phyloP scores from a whole-genome alignment of 768 basidiomycete genomes.

The Suillus sp. region DNA sequence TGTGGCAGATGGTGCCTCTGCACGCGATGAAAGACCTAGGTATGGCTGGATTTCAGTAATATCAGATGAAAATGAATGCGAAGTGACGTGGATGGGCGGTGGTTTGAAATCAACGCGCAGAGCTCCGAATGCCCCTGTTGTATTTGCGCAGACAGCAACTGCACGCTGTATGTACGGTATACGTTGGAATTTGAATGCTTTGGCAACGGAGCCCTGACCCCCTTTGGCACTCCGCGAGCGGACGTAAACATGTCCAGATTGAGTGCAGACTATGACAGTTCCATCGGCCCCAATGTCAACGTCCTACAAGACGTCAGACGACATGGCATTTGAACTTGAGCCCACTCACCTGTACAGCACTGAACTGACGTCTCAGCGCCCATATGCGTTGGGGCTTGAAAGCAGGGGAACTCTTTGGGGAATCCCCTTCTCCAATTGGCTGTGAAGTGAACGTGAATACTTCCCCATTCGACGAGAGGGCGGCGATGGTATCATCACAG shows the following conservation, averaged over 20 bases:
- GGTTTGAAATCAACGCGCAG: conserved; percentile 74
- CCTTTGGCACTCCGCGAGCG: conserved; percentile 57
- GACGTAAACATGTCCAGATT: conserved; percentile 92
- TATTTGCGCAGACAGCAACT: conserved; percentile 80
- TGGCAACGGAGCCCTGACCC: conserved; percentile 32
- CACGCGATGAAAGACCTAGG: conserved; percentile 19
- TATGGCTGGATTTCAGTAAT: conserved; percentile 70
- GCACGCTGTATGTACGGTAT: conserved; percentile 85
- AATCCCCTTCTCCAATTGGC: conserved; percentile 34
- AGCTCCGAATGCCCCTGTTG: conserved; percentile 86
- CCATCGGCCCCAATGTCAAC: conserved; percentile 89
- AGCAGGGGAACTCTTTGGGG: conserved; percentile 12
- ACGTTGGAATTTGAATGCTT: conserved; percentile 76
- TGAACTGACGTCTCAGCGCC: conserved; percentile 86
- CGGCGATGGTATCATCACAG: conserved; percentile 80
- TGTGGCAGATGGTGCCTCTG: neutral
- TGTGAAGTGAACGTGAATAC: conserved; percentile 77
- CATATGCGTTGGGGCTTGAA: conserved; percentile 89
- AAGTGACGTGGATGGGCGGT: conserved; percentile 52
- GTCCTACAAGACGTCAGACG: conserved; percentile 53
- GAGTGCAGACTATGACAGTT: conserved; percentile 87
- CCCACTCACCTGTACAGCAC: conserved; percentile 67
- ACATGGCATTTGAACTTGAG: conserved; percentile 2
- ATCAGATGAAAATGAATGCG: conserved; percentile 65
- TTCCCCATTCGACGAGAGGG: conserved; percentile 85